Percentiles rank a stretch among this genome's conserved stretches.
Conservation (phyloP, 352 stramenopile genomes). For the Pythium brassicae region DNA sequence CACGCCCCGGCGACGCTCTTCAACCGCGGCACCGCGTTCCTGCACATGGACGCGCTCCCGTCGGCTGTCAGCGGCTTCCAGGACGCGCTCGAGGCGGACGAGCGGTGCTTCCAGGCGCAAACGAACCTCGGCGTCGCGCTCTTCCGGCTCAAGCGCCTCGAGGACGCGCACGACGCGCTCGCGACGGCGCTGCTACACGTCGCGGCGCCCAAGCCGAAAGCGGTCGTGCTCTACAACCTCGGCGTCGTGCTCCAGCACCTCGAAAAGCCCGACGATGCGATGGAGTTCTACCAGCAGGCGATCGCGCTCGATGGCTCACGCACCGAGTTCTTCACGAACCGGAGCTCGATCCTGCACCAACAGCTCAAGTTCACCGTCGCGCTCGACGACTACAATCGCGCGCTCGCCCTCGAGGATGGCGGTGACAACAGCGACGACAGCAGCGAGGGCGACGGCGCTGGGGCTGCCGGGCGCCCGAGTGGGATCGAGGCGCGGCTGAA, state of each 20-base stretch:
- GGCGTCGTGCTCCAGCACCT: conserved; percentile 34
- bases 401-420: conserved; percentile 17
- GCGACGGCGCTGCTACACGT: conserved; percentile 28
- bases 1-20: conserved; percentile 33
- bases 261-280: conserved; percentile 33
- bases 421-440: not conserved
- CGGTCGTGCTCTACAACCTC: conserved; percentile 44
- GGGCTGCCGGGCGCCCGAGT: conserved; percentile 1
- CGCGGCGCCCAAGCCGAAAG: conserved; percentile 18
- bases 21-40: conserved; percentile 50
- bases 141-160: conserved; percentile 34
- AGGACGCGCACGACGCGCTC: conserved; percentile 44
- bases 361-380: conserved; percentile 49
- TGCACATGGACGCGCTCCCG: conserved; percentile 28
- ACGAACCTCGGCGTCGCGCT: conserved; percentile 51
- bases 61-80: conserved; percentile 41
- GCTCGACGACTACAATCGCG: conserved; percentile 50
- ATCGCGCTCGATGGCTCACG: conserved; percentile 33
- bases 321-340: conserved; percentile 54
- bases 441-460: not conserved
- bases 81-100: conserved; percentile 42
- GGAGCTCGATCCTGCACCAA: conserved; percentile 44
- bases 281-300: conserved; percentile 51
- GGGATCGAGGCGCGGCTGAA: conserved; percentile 41
- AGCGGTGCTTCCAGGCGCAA: conserved; percentile 27